Evolutionary conservation across 1,139 yeast genomes (phyloP), one percentile per base, ranked within the genome.

Genomic region (Yamadazyma trypodendri): DNA sequence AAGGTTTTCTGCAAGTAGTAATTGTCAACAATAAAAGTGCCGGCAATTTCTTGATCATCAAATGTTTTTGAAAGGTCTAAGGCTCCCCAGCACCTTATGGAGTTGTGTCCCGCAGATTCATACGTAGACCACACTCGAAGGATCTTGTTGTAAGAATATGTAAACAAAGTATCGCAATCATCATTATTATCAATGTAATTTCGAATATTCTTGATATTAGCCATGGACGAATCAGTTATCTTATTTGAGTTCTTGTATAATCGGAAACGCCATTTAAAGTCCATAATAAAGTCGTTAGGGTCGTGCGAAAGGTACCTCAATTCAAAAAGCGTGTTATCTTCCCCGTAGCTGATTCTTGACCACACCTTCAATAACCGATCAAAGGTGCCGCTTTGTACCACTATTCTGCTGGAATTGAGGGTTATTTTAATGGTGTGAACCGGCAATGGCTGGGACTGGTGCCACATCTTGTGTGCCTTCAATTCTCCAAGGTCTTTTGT

Each of bases 331-430:
- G 85, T 75, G 39, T 76, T 74, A 17, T 78, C 83, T 28, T 72
- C 68, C 10, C 86, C 92, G 51, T 81, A 85, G 10, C 84, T 77
- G 3, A 81, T 67, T 32, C 97, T 66, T 35, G 81, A 72, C 96
- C 96, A 90, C 4, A 89, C 71, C 54, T 86, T 87, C 24, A 86
- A 79, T 11, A 83, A 63, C 34, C 73, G 67, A 54, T 87, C 96
- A 52, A 73, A 77, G 32, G 63, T 63, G 0, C 82, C 81, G 33
- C 77, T 71, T 35, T 84, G 74, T 11, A 63, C 51, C 3, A 90
- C 83, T 18, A 90, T 77, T 35, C 81, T 66, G 41, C 75, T 76
- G 0, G 88, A 78, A 46, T 83, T 83, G 17, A 76, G 79, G 0
- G 94, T 79, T 31, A 82, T 75, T 27, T 66, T 63, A 5, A 81